Percentiles rank a stretch among this genome's conserved stretches.
These are phyloP conservation scores for Phytophthora megakarya DNA, from an alignment of 352 stramenopile genomes.

Conservation along the genomic window DNA sequence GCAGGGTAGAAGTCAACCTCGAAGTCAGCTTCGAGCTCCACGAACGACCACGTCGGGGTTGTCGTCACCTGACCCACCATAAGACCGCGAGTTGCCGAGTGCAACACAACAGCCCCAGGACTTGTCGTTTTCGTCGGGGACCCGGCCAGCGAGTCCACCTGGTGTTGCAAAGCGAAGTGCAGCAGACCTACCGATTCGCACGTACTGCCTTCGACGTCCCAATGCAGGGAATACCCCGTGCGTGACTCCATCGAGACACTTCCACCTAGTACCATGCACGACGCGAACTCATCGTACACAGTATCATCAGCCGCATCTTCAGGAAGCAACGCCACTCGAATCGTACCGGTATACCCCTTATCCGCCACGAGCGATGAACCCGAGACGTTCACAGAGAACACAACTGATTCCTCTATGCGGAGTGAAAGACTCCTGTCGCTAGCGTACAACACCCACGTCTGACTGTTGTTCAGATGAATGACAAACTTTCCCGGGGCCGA, in stretches of 20 bases:
- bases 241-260: slow-evolving; percentile 58
- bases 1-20: slow-evolving; percentile 62
- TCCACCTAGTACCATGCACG: slow-evolving; percentile 62
- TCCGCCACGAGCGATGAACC: slow-evolving; percentile 49
- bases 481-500: slow-evolving; percentile 55
- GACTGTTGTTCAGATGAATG: slow-evolving; percentile 65
- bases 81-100: slow-evolving; percentile 57
- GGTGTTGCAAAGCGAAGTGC: slow-evolving; percentile 73
- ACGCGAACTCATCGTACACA: slow-evolving; percentile 61
- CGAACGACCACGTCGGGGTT: slow-evolving; percentile 47
- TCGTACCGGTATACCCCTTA: slow-evolving; percentile 47
- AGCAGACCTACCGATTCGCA: slow-evolving; percentile 54
- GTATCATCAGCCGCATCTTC: slow-evolving; percentile 34
- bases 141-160: slow-evolving; percentile 49
- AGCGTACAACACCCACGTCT: slow-evolving; percentile 79
- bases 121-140: slow-evolving; percentile 22
- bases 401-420: slow-evolving; percentile 40
- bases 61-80: slow-evolving; percentile 55
- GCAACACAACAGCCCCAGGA: slow-evolving; percentile 39
- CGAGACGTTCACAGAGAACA: slow-evolving; percentile 43
- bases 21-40: slow-evolving; percentile 51
- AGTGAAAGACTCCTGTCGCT: slow-evolving; percentile 47
- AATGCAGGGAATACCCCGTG: slow-evolving; percentile 67
- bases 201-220: slow-evolving; percentile 50
- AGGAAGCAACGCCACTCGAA: slow-evolving; percentile 63